phyloP scores from a whole-genome alignment of 352 stramenopile genomes.

The Blastocystis sp. region DNA sequence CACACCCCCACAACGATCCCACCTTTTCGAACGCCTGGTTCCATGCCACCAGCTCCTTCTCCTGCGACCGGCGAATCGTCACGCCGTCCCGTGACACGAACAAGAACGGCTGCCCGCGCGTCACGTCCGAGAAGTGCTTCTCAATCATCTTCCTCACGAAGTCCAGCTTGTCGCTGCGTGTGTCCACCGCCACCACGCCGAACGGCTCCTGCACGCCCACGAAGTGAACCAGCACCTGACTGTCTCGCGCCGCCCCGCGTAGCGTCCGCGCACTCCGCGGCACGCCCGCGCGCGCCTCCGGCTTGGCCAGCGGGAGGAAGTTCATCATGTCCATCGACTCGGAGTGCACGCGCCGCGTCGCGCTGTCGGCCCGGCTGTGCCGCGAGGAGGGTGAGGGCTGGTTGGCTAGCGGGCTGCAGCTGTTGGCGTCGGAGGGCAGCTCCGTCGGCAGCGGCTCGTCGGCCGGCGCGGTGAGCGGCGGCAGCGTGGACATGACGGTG shows the following conservation, averaged over 20 bases:
- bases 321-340: conserved; percentile 12
- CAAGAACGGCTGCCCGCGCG: conserved; percentile 9
- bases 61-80: conserved; percentile 27
- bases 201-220: conserved; percentile 52
- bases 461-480: background rate
- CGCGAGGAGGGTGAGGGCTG: background rate
- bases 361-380: too few relatives aligned
- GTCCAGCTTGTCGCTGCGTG: conserved; percentile 40
- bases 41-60: conserved; percentile 66
- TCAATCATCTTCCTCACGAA: conserved; percentile 56
- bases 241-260: conserved; percentile 7
- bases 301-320: background rate
- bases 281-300: background rate
- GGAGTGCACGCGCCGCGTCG: background rate
- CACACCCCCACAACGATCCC: background rate
- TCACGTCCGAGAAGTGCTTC: conserved; percentile 60
- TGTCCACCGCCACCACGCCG: conserved; percentile 45
- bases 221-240: conserved; percentile 33
- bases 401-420: background rate
- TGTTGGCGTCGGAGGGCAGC: background rate
- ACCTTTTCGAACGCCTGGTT: conserved; percentile 67
- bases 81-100: conserved; percentile 64
- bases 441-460: background rate
- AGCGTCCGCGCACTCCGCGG: background rate
- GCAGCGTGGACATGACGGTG: background rate